These are phyloP conservation scores for Meyerozyma carpophila DNA, from an alignment of 1,139 yeast species.

Conservation along the genomic window DNA sequence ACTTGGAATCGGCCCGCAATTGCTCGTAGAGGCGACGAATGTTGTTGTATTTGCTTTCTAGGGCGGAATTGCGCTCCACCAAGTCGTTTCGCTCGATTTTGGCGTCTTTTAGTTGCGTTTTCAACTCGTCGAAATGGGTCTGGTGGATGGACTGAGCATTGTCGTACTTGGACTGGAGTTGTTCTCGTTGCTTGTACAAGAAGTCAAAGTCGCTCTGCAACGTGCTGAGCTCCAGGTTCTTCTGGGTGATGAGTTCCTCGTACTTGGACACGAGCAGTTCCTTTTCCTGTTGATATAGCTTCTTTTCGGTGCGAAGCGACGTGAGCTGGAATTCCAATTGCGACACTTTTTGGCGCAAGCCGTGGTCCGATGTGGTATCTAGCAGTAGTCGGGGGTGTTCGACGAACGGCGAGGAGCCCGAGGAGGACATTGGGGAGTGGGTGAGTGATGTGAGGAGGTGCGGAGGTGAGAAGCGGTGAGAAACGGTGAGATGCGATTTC, in stretches of 20 bases:
- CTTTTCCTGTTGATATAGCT: slow-evolving; percentile 29
- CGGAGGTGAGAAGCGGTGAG: too few relatives aligned
- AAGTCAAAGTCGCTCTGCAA: slow-evolving; percentile 52
- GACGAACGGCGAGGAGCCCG: slow-evolving; percentile 40
- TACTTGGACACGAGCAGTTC: slow-evolving; percentile 21
- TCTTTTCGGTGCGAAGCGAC: slow-evolving; percentile 28
- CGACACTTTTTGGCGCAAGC: slow-evolving; percentile 13
- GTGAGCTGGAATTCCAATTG: slow-evolving; percentile 24
- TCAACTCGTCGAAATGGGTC: slow-evolving; percentile 33
- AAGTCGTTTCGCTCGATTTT: slow-evolving; percentile 14
- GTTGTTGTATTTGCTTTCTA: slow-evolving; percentile 21
- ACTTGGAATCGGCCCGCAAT: slow-evolving; percentile 25
- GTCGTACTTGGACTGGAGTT: slow-evolving; percentile 47
- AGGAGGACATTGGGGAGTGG: slow-evolving; percentile 13
- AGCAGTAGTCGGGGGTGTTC: slow-evolving; percentile 26
- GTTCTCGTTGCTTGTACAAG: slow-evolving; percentile 51
- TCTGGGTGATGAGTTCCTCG: slow-evolving; percentile 25
- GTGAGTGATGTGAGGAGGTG: neutral
- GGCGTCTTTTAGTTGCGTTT: slow-evolving; percentile 18
- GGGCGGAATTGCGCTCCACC: slow-evolving; percentile 12
- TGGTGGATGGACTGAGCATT: slow-evolving; percentile 42
- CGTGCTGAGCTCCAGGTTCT: slow-evolving; percentile 26
- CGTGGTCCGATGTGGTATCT: slow-evolving; percentile 14
- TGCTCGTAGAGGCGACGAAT: slow-evolving; percentile 23
- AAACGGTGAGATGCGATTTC: too few relatives aligned